Base-by-base conservation (phyloP, 495 filamentous ascomycete genomes). In the Annulohypoxylon bovei region DNA sequence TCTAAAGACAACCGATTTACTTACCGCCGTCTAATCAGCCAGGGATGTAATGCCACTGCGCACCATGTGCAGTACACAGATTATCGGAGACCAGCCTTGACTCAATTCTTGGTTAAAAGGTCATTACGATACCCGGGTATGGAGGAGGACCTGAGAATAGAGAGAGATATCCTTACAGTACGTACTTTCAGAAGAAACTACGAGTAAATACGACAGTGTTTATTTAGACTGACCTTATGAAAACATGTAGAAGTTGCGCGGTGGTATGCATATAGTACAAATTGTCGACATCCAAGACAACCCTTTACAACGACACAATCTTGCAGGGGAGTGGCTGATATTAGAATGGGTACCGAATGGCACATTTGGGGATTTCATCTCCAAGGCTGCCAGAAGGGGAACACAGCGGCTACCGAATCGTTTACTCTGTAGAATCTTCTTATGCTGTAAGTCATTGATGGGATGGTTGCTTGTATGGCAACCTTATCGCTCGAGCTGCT, bases 361-460 rank as follows among this genome's bases (percentile, higher is more conserved):
- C 6, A 40, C 33, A 2, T 0, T 70, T 3, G 2, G n/a, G 0
- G 14, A 60, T 11, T 70, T 70, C 6, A 47, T 70, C 4, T 0
- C 14, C 3, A 49, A 14, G 0, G 30, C 55, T 9, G 20, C 5
- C 4, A 4, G 8, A 2, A 12, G 6, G 5, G 7, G 42, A 1
- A 16, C 8, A 4, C n/a, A 2, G 4, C 37, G 16, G 3, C 11
- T 70, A 8, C 61, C 67, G 3, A 70, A 70, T 16, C 67, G 67
- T 32, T 18, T 70, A 27, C 61, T 70, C 3, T 70, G 67, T 61
- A 65, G 61, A 14, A 65, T 70, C 6, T 65, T 70, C 6, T 55
- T 60, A 28, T 70, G 67, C 39, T 30, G 67, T 70, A 65, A 65
- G 67, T 68, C 16, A 40, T 40, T 5, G 23, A 52, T 30, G 1